phyloP scores from a whole-genome alignment of 768 basidiomycete genomes.

The Termitomyces heimii region DNA sequence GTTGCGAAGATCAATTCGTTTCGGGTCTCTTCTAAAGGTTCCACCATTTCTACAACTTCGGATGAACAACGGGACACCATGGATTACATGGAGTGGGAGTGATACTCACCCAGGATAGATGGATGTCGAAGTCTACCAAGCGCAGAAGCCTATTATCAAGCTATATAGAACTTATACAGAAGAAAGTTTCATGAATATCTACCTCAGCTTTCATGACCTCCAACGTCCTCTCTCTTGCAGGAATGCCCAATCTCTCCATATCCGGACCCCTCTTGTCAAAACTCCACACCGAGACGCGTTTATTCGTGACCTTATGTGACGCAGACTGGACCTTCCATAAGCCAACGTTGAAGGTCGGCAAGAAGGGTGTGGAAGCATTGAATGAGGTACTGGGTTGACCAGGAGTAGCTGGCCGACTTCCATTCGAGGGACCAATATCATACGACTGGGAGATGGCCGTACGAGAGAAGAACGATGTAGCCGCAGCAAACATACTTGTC shows the following conservation, averaged over 20 bases:
- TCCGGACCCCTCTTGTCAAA: conserved; percentile 80
- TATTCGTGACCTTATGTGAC: conserved; percentile 82
- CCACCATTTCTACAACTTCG: conserved; percentile 77
- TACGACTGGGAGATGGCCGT: conserved; percentile 81
- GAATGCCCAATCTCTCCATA: conserved; percentile 59
- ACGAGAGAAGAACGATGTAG: conserved; percentile 76
- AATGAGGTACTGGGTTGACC: conserved; percentile 24
- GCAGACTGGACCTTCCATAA: conserved; percentile 88
- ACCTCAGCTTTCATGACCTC: conserved; percentile 93
- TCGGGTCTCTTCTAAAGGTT: conserved; percentile 91
- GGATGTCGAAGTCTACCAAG: conserved; percentile 87
- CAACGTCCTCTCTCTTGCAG: conserved; percentile 66
- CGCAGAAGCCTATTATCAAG: conserved; percentile 60
- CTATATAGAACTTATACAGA: conserved; percentile 1
- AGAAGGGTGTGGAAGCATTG: conserved; percentile 33
- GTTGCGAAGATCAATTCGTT: conserved; percentile 90
- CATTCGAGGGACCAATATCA: conserved; percentile 44
- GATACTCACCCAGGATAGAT: conserved; percentile 70
- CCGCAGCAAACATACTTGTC: conserved; percentile 65
- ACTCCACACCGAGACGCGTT: conserved; percentile 89
- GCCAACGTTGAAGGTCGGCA: conserved; percentile 65
- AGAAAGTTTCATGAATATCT: conserved; percentile 16
- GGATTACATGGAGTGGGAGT: neutral
- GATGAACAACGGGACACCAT: conserved; percentile 5
- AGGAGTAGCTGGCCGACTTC: conserved; percentile 46